Conservation (phyloP, 495 filamentous ascomycete species). For the Friedmanniomyces simplex region DNA sequence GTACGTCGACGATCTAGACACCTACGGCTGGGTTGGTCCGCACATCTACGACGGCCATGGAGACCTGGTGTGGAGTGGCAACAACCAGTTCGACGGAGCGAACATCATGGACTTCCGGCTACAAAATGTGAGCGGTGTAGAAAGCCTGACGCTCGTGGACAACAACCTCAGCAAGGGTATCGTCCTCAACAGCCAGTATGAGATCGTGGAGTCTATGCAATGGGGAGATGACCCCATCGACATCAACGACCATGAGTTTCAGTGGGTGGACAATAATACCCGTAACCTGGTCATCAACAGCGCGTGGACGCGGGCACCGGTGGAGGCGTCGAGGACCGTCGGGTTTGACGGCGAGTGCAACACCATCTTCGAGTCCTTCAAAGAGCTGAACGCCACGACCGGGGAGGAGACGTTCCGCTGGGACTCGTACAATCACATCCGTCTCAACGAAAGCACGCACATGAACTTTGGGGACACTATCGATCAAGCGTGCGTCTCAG, state of each 20-base stretch:
- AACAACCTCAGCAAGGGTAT: neutral
- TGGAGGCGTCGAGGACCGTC: neutral
- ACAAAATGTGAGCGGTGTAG: neutral
- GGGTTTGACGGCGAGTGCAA: conserved; percentile 4
- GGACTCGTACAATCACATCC: conserved; percentile 1
- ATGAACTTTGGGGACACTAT: neutral
- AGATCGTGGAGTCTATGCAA: neutral
- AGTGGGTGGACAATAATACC: neutral
- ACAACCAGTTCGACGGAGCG: neutral
- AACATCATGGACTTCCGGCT: conserved; percentile 6
- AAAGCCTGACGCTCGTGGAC: conserved; percentile 5
- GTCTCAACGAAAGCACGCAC: conserved; percentile 9
- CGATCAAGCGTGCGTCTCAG: neutral
- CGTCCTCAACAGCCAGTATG: conserved; percentile 2
- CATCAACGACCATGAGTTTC: conserved; percentile 9
- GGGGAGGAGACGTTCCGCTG: conserved; percentile 7
- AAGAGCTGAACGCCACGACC: neutral
- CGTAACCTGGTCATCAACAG: neutral
- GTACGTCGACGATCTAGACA: neutral
- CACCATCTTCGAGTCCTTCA: conserved; percentile 5
- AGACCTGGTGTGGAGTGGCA: conserved; percentile 11
- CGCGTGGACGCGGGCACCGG: neutral
- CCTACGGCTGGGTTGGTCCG: conserved; percentile 2
- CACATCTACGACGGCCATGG: conserved; percentile 11
- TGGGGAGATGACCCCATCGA: neutral